Conservation (phyloP, 2,329 filamentous ascomycete species). For the Diaporthe eres region DNA sequence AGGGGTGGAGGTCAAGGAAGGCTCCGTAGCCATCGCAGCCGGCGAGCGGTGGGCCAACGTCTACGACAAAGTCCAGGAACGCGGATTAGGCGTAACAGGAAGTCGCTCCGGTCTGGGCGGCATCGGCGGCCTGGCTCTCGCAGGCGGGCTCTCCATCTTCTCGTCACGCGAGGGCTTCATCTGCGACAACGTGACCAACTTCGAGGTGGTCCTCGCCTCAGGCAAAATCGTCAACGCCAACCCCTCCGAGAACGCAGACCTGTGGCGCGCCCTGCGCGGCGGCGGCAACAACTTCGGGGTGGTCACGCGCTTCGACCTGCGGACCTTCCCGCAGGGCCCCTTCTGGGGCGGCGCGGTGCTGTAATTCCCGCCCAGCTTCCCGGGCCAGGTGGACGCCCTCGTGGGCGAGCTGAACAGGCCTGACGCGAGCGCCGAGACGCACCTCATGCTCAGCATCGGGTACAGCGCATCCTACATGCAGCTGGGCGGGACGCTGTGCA, state of each 20-base stretch:
- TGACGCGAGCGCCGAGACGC: conserved; percentile 43
- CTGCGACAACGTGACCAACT: conserved; percentile 56
- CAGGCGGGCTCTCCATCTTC: conserved; percentile 58
- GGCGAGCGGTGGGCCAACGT: conserved; percentile 55
- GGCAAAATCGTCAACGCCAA: conserved; percentile 57
- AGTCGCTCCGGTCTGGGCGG: conserved; percentile 52
- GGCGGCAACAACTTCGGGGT: conserved; percentile 59
- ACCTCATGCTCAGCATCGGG: conserved; percentile 46
- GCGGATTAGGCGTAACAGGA: conserved; percentile 52
- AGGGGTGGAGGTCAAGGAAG: conserved; percentile 47
- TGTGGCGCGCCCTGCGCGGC: conserved; percentile 59
- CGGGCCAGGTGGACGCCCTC: conserved; percentile 44
- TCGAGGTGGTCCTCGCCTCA: conserved; percentile 56
- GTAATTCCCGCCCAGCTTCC: conserved; percentile 44
- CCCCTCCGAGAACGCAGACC: conserved; percentile 51
- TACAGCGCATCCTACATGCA: conserved; percentile 39
- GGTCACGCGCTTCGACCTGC: conserved; percentile 44
- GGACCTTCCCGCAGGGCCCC: conserved; percentile 34
- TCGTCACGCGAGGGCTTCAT: conserved; percentile 56
- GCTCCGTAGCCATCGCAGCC: conserved; percentile 51
- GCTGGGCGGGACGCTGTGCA: conserved; percentile 40
- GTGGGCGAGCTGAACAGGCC: conserved; percentile 43
- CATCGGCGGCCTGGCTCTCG: conserved; percentile 55
- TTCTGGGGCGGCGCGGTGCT: conserved; percentile 45
- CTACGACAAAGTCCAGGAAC: conserved; percentile 50